These are phyloP conservation scores for Fusarium sp. DNA, from an alignment of 2,329 filamentous ascomycete species.

Conservation along the genomic window DNA sequence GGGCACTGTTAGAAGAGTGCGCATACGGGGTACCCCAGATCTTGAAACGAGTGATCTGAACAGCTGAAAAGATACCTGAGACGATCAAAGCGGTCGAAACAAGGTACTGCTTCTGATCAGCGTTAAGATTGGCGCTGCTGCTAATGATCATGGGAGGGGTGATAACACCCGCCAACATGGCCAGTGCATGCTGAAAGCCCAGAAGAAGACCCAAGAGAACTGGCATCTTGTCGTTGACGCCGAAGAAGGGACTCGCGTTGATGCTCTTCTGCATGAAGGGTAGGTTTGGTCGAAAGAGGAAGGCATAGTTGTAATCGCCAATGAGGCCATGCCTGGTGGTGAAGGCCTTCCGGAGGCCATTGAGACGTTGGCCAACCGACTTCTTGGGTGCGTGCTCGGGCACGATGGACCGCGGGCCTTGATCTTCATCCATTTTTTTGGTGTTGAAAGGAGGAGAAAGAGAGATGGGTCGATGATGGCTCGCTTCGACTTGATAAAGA, in stretches of 20 bases:
- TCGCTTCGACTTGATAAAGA: conserved; percentile 5
- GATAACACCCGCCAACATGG: conserved; percentile 82
- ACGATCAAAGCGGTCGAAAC: conserved; percentile 85
- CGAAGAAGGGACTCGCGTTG: conserved; percentile 78
- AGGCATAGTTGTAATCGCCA: conserved; percentile 90
- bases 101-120: conserved; percentile 77
- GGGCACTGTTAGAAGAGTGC: not conserved
- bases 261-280: conserved; percentile 78
- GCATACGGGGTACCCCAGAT: conserved; percentile 72
- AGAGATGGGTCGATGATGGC: conserved; percentile 4
- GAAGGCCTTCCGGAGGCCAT: conserved; percentile 54
- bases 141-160: conserved; percentile 81
- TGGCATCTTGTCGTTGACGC: conserved; percentile 83
- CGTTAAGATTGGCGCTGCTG: conserved; percentile 71
- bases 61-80: conserved; percentile 77
- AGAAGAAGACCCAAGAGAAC: conserved; percentile 79
- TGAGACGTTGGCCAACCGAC: conserved; percentile 43
- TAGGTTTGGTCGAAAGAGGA: conserved; percentile 84
- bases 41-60: conserved; percentile 84
- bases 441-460: conserved; percentile 16
- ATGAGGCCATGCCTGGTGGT: conserved; percentile 78
- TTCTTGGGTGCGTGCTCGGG: conserved; percentile 53
- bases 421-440: conserved; percentile 66
- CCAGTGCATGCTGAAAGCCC: conserved; percentile 82
- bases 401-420: conserved; percentile 63